phyloP scores from a whole-genome alignment of 306 rosid species.

The Prunus padus region DNA sequence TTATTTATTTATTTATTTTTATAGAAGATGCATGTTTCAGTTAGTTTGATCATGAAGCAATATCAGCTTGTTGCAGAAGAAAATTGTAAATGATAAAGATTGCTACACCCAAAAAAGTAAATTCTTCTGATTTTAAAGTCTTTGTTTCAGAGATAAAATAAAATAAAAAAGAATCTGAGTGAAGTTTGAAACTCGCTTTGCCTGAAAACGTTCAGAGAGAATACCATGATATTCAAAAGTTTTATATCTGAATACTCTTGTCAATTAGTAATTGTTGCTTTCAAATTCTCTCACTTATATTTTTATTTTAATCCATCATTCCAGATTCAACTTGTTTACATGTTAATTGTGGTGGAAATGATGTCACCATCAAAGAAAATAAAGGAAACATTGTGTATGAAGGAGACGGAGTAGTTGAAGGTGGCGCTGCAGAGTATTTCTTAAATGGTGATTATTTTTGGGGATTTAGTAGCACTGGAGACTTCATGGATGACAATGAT shows the following conservation, averaged over 20 bases:
- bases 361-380: constrained; percentile 22
- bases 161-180: not conserved
- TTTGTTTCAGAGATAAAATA: not conserved
- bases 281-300: constrained; percentile 5
- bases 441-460: constrained; percentile 8
- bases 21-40: too few relatives aligned
- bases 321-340: constrained; percentile 74
- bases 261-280: not conserved
- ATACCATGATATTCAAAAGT: not conserved
- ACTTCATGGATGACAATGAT: constrained; percentile 37
- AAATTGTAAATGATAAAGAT: not conserved
- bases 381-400: constrained; percentile 6
- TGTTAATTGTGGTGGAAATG: constrained; percentile 58
- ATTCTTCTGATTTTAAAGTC: not conserved
- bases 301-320: not conserved
- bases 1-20: too few relatives aligned
- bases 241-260: not conserved
- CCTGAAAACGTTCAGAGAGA: not conserved
- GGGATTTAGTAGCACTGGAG: constrained; percentile 52
- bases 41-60: too few relatives aligned
- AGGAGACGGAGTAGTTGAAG: constrained; percentile 37
- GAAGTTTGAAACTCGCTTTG: not conserved
- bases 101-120: not conserved
- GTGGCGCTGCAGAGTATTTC: constrained; percentile 30
- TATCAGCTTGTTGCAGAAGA: not conserved